These are phyloP conservation scores for Suhomyces emberorum DNA, from an alignment of 805 yeast genomes.

Conservation along the genomic window DNA sequence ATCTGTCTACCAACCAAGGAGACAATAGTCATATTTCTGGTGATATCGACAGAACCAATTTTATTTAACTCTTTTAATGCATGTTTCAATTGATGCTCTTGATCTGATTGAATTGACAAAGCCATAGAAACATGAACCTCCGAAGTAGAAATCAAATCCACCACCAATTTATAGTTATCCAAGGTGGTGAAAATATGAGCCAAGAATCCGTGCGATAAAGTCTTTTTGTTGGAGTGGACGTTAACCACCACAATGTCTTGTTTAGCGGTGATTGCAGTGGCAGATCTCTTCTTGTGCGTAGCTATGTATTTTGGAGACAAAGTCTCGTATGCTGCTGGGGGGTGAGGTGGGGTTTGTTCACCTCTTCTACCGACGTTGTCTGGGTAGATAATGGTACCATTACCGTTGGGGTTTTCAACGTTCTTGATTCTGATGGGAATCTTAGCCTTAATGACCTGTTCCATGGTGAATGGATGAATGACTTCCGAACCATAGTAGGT, in stretches of 20 bases:
- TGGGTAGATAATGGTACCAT: conserved; percentile 92
- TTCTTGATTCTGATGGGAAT: conserved; percentile 96
- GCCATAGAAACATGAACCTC: conserved; percentile 99
- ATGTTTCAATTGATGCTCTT: conserved; percentile 56
- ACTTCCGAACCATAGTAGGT: conserved; percentile 98
- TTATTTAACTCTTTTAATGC: conserved; percentile 77
- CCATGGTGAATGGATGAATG: conserved; percentile 99
- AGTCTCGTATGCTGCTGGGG: conserved; percentile 71
- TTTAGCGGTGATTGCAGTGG: conserved; percentile 95
- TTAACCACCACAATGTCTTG: conserved; percentile 87
- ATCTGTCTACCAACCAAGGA: conserved; percentile 95
- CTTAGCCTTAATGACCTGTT: conserved; percentile 92
- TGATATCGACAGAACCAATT: conserved; percentile 87
- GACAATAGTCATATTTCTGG: conserved; percentile 83
- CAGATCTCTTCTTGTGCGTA: conserved; percentile 56
- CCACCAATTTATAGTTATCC: conserved; percentile 82
- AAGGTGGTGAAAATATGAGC: conserved; percentile 85
- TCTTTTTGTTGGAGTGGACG: conserved; percentile 90
- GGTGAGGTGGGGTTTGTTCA: conserved; percentile 90
- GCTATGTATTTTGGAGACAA: conserved; percentile 35
- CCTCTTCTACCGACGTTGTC: conserved; percentile 84
- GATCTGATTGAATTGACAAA: conserved; percentile 68
- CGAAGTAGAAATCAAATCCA: conserved; percentile 93
- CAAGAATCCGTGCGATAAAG: conserved; percentile 90
- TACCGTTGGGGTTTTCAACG: conserved; percentile 90